Conservation (phyloP, 495 filamentous ascomycete species). For the Xylaria scruposa region DNA sequence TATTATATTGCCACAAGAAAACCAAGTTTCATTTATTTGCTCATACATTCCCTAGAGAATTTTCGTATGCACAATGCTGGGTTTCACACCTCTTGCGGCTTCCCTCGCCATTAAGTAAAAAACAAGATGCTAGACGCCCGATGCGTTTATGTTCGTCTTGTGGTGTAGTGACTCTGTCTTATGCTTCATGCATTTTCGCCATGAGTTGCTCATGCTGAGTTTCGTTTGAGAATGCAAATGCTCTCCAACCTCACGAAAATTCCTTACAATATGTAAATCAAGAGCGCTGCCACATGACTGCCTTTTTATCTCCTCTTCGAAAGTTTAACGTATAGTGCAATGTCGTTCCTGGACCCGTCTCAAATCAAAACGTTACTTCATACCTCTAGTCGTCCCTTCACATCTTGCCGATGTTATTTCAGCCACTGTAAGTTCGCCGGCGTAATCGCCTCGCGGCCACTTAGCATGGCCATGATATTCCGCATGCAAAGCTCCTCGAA, state of each 20-base stretch:
- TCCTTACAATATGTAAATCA: neutral
- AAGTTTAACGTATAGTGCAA: neutral
- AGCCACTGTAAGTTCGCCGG: slow-evolving; percentile 69
- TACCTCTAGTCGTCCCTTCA: slow-evolving; percentile 5
- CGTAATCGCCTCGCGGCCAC: slow-evolving; percentile 62
- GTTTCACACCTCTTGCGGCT: neutral
- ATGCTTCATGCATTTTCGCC: neutral
- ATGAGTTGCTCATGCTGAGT: neutral
- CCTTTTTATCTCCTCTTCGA: neutral
- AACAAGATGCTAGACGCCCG: neutral
- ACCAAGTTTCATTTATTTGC: neutral
- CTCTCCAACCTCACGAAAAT: neutral
- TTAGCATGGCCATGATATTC: slow-evolving; percentile 69
- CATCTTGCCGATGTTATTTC: slow-evolving; percentile 18
- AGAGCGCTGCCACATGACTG: neutral
- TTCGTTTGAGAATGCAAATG: neutral
- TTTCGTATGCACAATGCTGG: slow-evolving; percentile 3
- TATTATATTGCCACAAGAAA: neutral
- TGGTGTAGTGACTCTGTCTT: neutral
- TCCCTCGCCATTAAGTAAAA: neutral
- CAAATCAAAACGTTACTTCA: neutral
- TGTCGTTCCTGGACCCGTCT: neutral
- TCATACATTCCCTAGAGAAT: neutral
- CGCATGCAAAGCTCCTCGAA: slow-evolving; percentile 78
- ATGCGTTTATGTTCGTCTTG: slow-evolving; percentile 1